phyloP scores from a whole-genome alignment of 73 alveolate species.

The Symbiodinium natans region DNA sequence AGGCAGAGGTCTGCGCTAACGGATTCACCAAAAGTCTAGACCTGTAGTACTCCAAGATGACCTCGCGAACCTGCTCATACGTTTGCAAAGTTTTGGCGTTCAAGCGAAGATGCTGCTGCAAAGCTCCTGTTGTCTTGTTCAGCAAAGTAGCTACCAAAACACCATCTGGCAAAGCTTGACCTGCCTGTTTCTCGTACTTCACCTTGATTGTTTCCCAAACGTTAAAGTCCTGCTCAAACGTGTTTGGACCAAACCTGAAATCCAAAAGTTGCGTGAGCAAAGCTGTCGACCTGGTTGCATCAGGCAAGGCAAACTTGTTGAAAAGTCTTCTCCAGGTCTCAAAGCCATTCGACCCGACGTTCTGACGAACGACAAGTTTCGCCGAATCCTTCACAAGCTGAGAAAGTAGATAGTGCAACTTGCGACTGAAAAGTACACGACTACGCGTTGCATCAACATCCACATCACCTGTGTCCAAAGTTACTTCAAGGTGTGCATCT shows the following conservation, averaged over 20 bases:
- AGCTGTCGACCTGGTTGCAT: conserved; percentile 2
- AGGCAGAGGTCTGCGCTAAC: too few species aligned
- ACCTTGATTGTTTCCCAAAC: background rate
- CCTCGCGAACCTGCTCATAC: conserved; percentile 5
- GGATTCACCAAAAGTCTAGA: background rate
- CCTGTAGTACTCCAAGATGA: background rate
- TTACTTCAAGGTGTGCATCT: background rate
- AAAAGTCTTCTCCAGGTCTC: conserved; percentile 19
- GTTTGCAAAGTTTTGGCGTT: background rate
- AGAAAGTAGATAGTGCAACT: background rate
- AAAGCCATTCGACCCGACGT: background rate
- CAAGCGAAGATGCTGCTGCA: conserved; percentile 11
- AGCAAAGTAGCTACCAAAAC: conserved; percentile 10
- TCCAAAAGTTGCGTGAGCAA: background rate
- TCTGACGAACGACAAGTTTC: background rate
- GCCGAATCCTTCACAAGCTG: background rate
- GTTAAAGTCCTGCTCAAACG: conserved; percentile 9
- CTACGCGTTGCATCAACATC: background rate
- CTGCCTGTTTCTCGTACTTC: background rate
- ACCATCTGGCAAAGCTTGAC: background rate
- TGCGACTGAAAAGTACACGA: background rate
- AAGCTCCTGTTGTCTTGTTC: conserved; percentile 34
- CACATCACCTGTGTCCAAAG: background rate
- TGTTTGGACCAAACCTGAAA: background rate
- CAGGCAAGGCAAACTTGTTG: background rate